A percentile compares a stretch with the other conserved stretches of the same genome.
phyloP scores from a whole-genome alignment of 306 rosid genomes.

The Canavalia gladiata region DNA sequence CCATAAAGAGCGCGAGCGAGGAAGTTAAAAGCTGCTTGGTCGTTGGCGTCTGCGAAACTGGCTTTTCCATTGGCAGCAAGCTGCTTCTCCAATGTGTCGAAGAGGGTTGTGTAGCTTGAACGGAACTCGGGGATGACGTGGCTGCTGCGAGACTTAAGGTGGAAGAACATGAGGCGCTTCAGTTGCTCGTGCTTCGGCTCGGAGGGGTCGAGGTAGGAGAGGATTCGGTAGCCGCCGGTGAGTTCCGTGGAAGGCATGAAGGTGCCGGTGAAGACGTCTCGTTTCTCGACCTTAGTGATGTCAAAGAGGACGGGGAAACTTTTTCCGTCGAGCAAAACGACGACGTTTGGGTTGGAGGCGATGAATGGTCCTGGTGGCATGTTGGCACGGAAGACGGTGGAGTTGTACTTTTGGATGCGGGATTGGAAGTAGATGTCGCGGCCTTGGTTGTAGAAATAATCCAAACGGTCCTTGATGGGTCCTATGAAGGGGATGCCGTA shows the following conservation, averaged over 20 bases:
- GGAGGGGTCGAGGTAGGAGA: constrained; percentile 93
- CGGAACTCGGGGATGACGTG: constrained; percentile 76
- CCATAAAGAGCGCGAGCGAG: constrained; percentile 65
- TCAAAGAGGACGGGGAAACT: constrained; percentile 87
- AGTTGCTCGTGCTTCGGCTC: constrained; percentile 78
- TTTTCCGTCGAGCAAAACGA: constrained; percentile 84
- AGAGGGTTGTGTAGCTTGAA: constrained; percentile 61
- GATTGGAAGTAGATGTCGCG: constrained; percentile 71
- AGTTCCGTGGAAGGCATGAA: constrained; percentile 81
- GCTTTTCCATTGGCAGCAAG: constrained; percentile 67
- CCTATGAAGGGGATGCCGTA: constrained; percentile 80
- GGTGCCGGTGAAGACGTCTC: constrained; percentile 83
- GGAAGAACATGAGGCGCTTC: constrained; percentile 72
- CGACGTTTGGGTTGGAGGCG: constrained; percentile 64
- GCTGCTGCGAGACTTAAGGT: constrained; percentile 66
- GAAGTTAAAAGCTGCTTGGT: constrained; percentile 84
- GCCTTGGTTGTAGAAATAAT: constrained; percentile 85
- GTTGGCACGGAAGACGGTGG: constrained; percentile 85
- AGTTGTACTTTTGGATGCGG: constrained; percentile 63
- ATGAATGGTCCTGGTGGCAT: constrained; percentile 93
- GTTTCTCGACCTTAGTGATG: constrained; percentile 75
- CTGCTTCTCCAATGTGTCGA: constrained; percentile 63
- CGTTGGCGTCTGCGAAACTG: constrained; percentile 57
- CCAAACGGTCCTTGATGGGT: constrained; percentile 72
- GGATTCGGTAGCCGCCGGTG: constrained; percentile 88